Conservation (phyloP, 345 rosid genomes). For the Adansonia digitata region DNA sequence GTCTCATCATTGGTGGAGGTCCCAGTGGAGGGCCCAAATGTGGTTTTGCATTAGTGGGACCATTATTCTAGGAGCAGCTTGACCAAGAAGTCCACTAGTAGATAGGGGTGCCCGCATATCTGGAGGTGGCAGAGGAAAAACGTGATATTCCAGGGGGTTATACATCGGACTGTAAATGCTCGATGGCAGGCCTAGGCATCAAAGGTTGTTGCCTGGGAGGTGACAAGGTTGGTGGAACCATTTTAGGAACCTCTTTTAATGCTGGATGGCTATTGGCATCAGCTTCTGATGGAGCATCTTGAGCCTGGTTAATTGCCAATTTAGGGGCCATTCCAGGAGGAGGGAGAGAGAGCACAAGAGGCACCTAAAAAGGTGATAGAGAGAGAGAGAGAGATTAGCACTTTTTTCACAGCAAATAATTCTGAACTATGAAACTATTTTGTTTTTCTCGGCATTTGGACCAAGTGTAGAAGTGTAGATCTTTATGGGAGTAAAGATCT, state of each 20-base stretch:
- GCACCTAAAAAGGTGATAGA: slow-evolving; percentile 34
- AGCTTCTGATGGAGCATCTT: slow-evolving; percentile 38
- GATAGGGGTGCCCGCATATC: slow-evolving; percentile 45
- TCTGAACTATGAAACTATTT: background rate
- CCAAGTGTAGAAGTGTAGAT: background rate
- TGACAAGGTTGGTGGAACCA: slow-evolving; percentile 85
- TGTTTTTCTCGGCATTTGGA: background rate
- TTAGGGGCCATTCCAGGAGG: slow-evolving; percentile 52
- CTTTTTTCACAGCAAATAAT: background rate
- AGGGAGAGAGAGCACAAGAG: slow-evolving; percentile 47
- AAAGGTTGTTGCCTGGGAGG: slow-evolving; percentile 63
- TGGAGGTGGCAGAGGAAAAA: slow-evolving; percentile 74
- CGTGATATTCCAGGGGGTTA: slow-evolving; percentile 66
- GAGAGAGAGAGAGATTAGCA: slow-evolving; percentile 14
- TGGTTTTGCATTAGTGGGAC: slow-evolving; percentile 66
- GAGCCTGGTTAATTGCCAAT: slow-evolving; percentile 40
- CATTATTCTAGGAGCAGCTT: slow-evolving; percentile 56
- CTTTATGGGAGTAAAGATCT: background rate
- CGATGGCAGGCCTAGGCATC: slow-evolving; percentile 40
- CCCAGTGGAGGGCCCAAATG: slow-evolving; percentile 87
- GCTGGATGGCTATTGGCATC: slow-evolving; percentile 39
- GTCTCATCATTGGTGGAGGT: slow-evolving; percentile 88
- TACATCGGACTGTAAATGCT: slow-evolving; percentile 46
- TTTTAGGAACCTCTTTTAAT: slow-evolving; percentile 36
- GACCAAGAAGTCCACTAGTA: slow-evolving; percentile 48